phyloP scores from a whole-genome alignment of 805 yeast genomes.

The Metschnikowia hibisci region DNA sequence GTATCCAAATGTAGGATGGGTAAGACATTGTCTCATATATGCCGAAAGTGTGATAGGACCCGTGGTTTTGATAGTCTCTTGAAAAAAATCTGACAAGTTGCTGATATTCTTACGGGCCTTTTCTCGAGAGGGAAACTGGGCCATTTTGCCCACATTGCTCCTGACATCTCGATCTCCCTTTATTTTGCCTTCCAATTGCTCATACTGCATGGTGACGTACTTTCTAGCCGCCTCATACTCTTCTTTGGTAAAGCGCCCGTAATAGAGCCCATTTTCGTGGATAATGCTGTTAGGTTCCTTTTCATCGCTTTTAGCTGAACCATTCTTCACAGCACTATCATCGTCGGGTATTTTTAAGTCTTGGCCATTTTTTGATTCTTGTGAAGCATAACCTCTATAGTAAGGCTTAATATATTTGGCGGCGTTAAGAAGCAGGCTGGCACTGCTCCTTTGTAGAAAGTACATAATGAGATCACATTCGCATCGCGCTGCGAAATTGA shows the following conservation, averaged over 20 bases:
- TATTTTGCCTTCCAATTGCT: conserved; percentile 30
- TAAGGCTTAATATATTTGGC: too few relatives aligned
- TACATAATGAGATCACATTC: neutral
- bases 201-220: conserved; percentile 29
- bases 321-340: neutral
- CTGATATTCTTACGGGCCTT: conserved; percentile 12
- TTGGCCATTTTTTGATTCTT: neutral
- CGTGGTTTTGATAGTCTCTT: conserved; percentile 54
- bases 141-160: conserved; percentile 34
- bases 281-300: conserved; percentile 10
- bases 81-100: conserved; percentile 36
- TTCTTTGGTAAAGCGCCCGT: conserved; percentile 33
- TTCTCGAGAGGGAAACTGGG: conserved; percentile 31
- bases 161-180: conserved; percentile 36
- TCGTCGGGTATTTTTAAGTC: neutral
- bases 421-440: too few relatives aligned
- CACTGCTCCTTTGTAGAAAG: neutral
- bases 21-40: conserved; percentile 77
- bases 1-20: conserved; percentile 75
- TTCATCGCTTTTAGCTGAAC: neutral
- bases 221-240: conserved; percentile 40
- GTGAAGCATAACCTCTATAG: neutral
- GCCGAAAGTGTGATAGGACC: conserved; percentile 75
- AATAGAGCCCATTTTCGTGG: conserved; percentile 28
- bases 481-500: too few relatives aligned